Percentiles rank a stretch among this genome's conserved stretches.
Conservation (phyloP, 306 rosid species). For the Astragalus membranaceus region DNA sequence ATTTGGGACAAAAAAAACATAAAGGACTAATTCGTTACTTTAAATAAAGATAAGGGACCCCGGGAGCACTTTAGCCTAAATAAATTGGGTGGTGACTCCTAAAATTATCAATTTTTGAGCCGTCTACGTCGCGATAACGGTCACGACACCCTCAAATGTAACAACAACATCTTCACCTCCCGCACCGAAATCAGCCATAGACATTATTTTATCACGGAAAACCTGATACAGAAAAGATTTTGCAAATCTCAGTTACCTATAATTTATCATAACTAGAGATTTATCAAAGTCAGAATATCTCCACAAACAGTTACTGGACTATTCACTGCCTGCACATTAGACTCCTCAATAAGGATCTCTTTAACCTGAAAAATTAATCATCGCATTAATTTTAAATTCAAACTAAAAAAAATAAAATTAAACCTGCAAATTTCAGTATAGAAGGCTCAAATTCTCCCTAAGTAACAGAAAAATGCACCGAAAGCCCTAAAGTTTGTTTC, state of each 20-base stretch:
- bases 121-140: too few species aligned
- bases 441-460: too few species aligned
- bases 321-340: slow-evolving; percentile 95
- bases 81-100: too few species aligned
- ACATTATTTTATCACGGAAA: slow-evolving; percentile 88
- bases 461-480: background rate
- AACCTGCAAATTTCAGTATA: background rate
- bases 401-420: background rate
- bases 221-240: slow-evolving; percentile 43
- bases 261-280: background rate
- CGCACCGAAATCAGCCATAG: slow-evolving; percentile 92
- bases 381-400: background rate
- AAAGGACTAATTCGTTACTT: too few species aligned
- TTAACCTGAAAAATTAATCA: slow-evolving; percentile 56
- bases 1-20: too few species aligned
- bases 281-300: slow-evolving; percentile 33
- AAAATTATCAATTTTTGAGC: too few species aligned
- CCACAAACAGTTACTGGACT: slow-evolving; percentile 98
- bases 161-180: slow-evolving; percentile 95
- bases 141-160: slow-evolving; percentile 96
- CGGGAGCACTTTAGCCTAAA: too few species aligned
- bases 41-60: too few species aligned
- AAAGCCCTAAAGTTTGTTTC: too few species aligned
- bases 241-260: slow-evolving; percentile 16
- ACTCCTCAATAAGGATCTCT: slow-evolving; percentile 96